phyloP scores from a whole-genome alignment of 306 rosid genomes.

The Prunus dulcis region DNA sequence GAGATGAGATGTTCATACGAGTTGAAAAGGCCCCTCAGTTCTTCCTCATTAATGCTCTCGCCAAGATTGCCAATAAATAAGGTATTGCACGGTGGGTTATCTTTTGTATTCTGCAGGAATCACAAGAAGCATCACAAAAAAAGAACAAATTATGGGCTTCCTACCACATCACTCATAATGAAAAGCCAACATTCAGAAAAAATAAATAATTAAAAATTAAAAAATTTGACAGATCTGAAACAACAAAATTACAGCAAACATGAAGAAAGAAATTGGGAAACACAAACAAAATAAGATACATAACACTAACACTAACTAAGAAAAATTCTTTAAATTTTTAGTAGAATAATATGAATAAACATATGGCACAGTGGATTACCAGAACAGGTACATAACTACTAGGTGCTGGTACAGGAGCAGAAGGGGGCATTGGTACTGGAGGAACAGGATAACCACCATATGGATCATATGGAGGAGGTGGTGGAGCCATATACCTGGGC shows the following conservation, averaged over 20 bases:
- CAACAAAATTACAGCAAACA: neutral
- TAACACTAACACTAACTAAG: neutral
- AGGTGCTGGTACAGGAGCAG: conserved; percentile 79
- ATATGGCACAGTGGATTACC: conserved; percentile 40
- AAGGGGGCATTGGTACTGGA: conserved; percentile 80
- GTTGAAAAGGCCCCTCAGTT: conserved; percentile 87
- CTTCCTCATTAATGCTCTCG: conserved; percentile 95
- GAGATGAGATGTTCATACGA: conserved; percentile 53
- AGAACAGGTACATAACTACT: conserved; percentile 87
- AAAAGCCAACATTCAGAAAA: neutral
- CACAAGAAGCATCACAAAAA: neutral
- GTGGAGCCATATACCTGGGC: conserved; percentile 89
- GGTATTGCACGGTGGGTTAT: conserved; percentile 99
- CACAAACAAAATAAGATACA: neutral
- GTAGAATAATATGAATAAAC: neutral
- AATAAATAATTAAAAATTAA: too few relatives aligned
- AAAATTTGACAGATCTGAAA: neutral
- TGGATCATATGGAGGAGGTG: conserved; percentile 93
- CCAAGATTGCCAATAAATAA: conserved; percentile 97
- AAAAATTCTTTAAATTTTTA: neutral
- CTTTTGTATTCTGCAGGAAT: conserved; percentile 82
- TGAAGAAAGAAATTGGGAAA: neutral
- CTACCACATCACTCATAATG: conserved; percentile 8
- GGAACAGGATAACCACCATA: conserved; percentile 89
- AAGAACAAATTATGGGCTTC: neutral